Percentiles rank a stretch among this genome's conserved stretches.
These are phyloP conservation scores for Casuarina cunninghamiana DNA, from an alignment of 306 rosid genomes.

Conservation along the genomic window DNA sequence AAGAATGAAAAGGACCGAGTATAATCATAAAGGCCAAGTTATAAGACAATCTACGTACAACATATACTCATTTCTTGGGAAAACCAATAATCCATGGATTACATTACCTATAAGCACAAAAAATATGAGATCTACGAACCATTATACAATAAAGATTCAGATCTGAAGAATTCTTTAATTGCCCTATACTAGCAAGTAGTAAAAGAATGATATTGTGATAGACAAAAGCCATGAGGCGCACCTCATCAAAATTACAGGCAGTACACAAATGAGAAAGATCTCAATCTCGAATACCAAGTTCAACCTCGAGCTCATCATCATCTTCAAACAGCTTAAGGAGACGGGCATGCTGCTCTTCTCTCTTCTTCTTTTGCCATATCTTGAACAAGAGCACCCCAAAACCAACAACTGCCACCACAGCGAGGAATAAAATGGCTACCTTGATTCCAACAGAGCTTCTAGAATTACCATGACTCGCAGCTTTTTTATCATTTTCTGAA, in stretches of 20 bases:
- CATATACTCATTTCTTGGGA: neutral
- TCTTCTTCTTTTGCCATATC: slow-evolving; percentile 84
- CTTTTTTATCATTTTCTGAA: slow-evolving; percentile 38
- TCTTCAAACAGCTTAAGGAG: slow-evolving; percentile 88
- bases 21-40: neutral
- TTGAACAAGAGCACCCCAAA: slow-evolving; percentile 56
- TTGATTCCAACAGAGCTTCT: slow-evolving; percentile 49
- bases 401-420: slow-evolving; percentile 42
- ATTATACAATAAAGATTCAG: neutral
- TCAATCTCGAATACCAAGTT: slow-evolving; percentile 85
- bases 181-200: neutral
- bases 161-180: neutral
- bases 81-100: neutral
- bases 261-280: slow-evolving; percentile 10
- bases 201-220: neutral
- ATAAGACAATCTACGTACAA: neutral
- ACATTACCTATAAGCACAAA: slow-evolving; percentile 4
- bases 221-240: slow-evolving; percentile 15
- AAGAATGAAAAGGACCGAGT: neutral
- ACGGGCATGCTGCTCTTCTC: slow-evolving; percentile 83
- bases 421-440: slow-evolving; percentile 47
- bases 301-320: slow-evolving; percentile 91
- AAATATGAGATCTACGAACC: neutral
- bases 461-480: slow-evolving; percentile 29
- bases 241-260: slow-evolving; percentile 16